Base-by-base conservation (phyloP, 371 early-diverging fungal species). In the Rhizopus arrhizus region DNA sequence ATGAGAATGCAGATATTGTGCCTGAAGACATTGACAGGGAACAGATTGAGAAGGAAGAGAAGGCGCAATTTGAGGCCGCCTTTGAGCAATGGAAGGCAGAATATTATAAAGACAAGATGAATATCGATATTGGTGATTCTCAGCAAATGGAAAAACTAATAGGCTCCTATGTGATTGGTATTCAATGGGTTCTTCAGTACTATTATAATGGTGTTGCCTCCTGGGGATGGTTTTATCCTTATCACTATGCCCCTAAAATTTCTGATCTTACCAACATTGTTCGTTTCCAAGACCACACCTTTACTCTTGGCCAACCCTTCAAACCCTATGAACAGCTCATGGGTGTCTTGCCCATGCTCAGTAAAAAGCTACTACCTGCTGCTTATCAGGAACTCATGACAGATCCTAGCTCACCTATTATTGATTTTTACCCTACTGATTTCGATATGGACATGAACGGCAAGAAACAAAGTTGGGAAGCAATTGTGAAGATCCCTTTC, bases 171-270 rank as follows among this genome's bases (percentile, higher is more conserved):
- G 78, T 98, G 4, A 87, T 89, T 62, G 96, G 98, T 15, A 75
- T 97, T 53, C 96, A 97, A 70, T 99, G 99, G 99, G 95, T 98
- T 9, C 83, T 98, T 22, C 76, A 82, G 57, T 99, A 99, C 73
- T 99, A 99, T 72, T 96, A 95, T 74, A 77, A 86, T 38, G 99
- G 98, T 43, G 92, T 94, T 12, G 91, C 91, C 11, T 94, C 95
- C 3, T 99, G 99, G 99, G 91, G 89, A 12, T 99, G 97, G 97
- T 99, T 91, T 82, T 99, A 93, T 69, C 98, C 98, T 4, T 95
- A 92, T 77, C 97, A 99, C 71, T 99, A 98, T 76, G 93, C 99
- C 5, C 99, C 99, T 36, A 95, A 96, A 75, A 92, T 99, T 47
- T 86, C 91, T 32, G 89, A 89, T 68, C 53, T 89, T 6, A 76